Conservation (phyloP, 495 filamentous ascomycete species). For the Pyrenopolyporus hunteri region DNA sequence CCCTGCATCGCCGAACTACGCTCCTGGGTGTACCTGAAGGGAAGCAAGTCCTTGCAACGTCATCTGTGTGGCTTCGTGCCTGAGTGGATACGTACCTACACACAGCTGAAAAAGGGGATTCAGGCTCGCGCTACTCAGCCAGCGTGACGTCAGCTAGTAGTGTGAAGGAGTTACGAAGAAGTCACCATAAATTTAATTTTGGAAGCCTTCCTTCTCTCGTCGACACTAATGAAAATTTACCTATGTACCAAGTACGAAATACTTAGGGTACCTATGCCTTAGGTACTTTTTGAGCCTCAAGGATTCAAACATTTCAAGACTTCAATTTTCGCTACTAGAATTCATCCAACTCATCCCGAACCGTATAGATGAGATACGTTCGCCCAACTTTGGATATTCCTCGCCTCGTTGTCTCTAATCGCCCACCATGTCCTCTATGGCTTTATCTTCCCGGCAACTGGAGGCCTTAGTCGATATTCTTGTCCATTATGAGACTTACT, state of each 20-base stretch:
- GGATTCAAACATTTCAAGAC: too few species aligned
- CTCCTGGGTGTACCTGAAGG: too few species aligned
- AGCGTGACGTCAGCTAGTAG: constrained; percentile 19
- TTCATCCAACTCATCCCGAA: neutral
- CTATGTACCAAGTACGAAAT: too few species aligned
- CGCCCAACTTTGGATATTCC: neutral
- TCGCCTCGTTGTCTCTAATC: neutral
- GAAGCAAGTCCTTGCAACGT: too few species aligned
- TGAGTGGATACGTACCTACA: too few species aligned
- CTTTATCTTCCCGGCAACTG: constrained; percentile 56
- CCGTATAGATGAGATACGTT: neutral
- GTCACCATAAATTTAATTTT: neutral
- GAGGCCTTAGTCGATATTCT: constrained; percentile 70
- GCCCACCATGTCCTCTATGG: constrained; percentile 23
- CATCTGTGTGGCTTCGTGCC: too few species aligned
- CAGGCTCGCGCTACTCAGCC: neutral
- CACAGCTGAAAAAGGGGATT: too few species aligned
- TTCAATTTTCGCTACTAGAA: too few species aligned
- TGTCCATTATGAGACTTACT: constrained; percentile 66
- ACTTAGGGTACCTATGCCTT: too few species aligned
- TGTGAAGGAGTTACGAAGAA: constrained; percentile 1
- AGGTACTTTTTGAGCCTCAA: too few species aligned
- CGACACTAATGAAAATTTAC: neutral
- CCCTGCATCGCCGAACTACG: too few species aligned
- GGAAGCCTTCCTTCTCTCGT: neutral